Conservation (phyloP, 2,329 filamentous ascomycete species). For the Zymoseptoria passerinii region DNA sequence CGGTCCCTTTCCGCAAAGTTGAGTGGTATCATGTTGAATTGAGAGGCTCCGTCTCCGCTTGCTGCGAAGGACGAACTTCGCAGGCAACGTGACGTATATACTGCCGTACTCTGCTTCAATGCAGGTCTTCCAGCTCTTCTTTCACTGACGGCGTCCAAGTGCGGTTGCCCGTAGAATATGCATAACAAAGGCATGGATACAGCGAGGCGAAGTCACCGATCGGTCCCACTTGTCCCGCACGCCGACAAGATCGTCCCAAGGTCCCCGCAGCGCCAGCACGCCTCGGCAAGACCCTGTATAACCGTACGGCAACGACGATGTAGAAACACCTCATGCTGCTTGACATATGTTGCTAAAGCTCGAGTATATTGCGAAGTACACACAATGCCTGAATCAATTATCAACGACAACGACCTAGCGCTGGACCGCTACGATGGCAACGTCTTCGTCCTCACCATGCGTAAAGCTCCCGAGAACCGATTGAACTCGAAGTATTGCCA, state of each 20-base stretch:
- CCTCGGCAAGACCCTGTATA: conserved; percentile 1
- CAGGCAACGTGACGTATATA: not conserved
- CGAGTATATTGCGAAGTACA: not conserved
- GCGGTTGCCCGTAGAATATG: not conserved
- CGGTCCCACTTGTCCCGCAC: not conserved
- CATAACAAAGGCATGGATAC: not conserved
- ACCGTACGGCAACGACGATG: not conserved
- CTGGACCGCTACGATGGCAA: conserved; percentile 39
- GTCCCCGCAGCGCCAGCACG: not conserved
- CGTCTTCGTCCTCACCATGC: conserved; percentile 47
- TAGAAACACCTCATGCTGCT: not conserved
- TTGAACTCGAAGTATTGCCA: conserved; percentile 44
- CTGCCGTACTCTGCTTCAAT: not conserved
- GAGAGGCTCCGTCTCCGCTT: too few relatives aligned
- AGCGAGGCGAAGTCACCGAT: not conserved
- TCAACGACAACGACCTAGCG: conserved; percentile 35
- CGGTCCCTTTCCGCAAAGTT: too few relatives aligned
- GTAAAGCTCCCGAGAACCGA: conserved; percentile 48
- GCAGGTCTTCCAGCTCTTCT: not conserved
- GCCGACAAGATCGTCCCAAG: not conserved
- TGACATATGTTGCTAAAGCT: not conserved
- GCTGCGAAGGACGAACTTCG: too few relatives aligned
- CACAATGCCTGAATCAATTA: conserved; percentile 22
- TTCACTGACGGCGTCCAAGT: not conserved
- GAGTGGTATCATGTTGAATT: too few relatives aligned